phyloP scores from a whole-genome alignment of 306 rosid genomes.

The Malus fusca region DNA sequence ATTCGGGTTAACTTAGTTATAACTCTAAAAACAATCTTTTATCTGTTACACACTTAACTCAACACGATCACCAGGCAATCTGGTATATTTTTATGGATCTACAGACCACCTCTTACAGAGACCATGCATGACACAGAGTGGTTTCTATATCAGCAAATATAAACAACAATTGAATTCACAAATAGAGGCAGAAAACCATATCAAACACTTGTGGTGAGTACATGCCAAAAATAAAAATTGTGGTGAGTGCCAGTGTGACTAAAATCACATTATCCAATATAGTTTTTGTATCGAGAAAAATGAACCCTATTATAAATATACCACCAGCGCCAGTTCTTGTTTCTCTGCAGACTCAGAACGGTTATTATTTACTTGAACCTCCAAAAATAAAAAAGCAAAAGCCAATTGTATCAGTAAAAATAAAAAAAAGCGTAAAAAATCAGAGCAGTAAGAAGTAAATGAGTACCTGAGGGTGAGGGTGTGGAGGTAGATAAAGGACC shows the following conservation, averaged over 20 bases:
- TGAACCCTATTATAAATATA: background rate
- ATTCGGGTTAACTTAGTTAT: no score
- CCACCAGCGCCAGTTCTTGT: slow-evolving; percentile 71
- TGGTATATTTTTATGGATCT: no score
- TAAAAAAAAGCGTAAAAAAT: background rate
- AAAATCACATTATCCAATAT: background rate
- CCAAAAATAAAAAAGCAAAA: background rate
- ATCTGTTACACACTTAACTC: no score
- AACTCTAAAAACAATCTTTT: no score
- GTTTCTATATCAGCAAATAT: no score
- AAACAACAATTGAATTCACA: no score
- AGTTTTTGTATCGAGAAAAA: background rate
- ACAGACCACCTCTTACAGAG: no score
- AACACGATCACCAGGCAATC: no score
- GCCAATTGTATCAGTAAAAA: background rate
- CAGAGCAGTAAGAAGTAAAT: background rate
- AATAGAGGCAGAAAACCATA: background rate
- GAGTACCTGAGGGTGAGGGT: slow-evolving; percentile 25
- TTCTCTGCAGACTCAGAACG: slow-evolving; percentile 30
- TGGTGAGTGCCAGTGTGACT: background rate
- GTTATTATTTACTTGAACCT: background rate
- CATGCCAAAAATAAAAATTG: no score
- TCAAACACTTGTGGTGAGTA: background rate
- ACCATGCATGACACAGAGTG: no score
- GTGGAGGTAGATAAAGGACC: slow-evolving; percentile 43